Conservation (phyloP, 768 basidiomycete genomes). For the Gloeopeniophorella convolvens region DNA sequence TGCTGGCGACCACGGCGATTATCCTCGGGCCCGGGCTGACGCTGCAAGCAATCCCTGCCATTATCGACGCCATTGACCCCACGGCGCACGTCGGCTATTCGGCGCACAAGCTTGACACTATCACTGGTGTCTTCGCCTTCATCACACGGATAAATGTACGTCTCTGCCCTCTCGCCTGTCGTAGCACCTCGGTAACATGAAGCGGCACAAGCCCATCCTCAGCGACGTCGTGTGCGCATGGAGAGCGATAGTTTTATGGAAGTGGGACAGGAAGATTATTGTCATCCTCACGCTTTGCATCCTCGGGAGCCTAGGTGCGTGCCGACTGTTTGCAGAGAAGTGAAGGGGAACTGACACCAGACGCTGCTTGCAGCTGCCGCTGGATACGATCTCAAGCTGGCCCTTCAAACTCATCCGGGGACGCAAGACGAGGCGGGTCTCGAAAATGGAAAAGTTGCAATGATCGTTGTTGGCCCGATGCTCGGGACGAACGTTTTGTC, state of each 20-base stretch:
- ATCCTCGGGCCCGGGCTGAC: conserved; percentile 1
- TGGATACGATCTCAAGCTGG: conserved; percentile 11
- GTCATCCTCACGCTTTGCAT: conserved; percentile 3
- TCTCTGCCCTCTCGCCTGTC: neutral
- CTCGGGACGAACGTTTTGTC: conserved; percentile 13
- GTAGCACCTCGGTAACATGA: neutral
- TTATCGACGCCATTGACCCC: conserved; percentile 5
- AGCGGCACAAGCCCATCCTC: conserved; percentile 3
- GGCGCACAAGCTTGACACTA: conserved; percentile 1
- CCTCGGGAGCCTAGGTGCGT: conserved; percentile 7
- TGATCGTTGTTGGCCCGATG: conserved; percentile 10
- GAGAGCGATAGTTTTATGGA: conserved; percentile 12
- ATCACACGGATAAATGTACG: conserved; percentile 9
- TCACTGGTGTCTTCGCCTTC: neutral
- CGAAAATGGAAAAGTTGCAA: conserved; percentile 2
- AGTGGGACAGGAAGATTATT: conserved; percentile 10
- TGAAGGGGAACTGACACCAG: neutral
- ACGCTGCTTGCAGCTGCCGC: neutral
- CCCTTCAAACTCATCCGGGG: conserved; percentile 1
- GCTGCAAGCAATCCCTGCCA: neutral
- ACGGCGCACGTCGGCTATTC: conserved; percentile 5
- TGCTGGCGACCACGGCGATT: conserved; percentile 9
- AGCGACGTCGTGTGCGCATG: conserved; percentile 17
- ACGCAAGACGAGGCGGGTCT: neutral
- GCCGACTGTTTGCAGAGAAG: too few species aligned